Base-by-base conservation (phyloP, 1,139 yeast genomes). In the Suhomyces bokatorum region DNA sequence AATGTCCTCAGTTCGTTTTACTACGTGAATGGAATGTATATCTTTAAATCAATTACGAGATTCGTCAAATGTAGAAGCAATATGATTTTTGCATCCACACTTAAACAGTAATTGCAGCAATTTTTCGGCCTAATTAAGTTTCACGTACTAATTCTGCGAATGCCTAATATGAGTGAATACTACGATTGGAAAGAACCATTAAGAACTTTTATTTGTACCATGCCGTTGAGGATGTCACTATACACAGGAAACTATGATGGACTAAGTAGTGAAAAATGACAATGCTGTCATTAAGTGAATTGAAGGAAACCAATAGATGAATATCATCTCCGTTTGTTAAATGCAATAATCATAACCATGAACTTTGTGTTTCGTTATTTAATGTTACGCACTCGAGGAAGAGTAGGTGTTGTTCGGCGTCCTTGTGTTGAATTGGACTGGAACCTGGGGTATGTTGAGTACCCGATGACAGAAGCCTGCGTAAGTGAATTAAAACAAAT, bases 201-300 rank as follows among this genome's bases (percentile, higher is more conserved):
- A 20, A 35, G 14, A 14, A 32, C 33, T 35, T 43, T 37, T 27
- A 43, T 38, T 52, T 46, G 47, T 50, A 57, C 60, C 64, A 60
- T 59, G 53, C 65, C 65, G 64, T 60, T 60, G 64, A 60, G 64
- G 64, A 59, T 60, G 64, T 62, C 55, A 58, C 49, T 59, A 61
- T 61, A 56, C 65, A 62, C 67, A 63, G 67, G 60, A 55, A 46
- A 52, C 42, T 42, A 42, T 32, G 40, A 46, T 40, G 45, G 41
- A 32, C 26, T 32, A 28, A 34, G 44, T 44, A 20, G 40, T 42
- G 44, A 46, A 40, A 41, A 37, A 34, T 34, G 31, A 43, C 43
- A 51, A 42, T 22, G 42, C 39, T 44, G 53, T 53, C 58, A 63
- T 59, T 59, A 58, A 58, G 55, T 60, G 63, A 60, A 59, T 51